phyloP scores from a whole-genome alignment of 2,329 filamentous ascomycete genomes.

The Xylaria digitata region DNA sequence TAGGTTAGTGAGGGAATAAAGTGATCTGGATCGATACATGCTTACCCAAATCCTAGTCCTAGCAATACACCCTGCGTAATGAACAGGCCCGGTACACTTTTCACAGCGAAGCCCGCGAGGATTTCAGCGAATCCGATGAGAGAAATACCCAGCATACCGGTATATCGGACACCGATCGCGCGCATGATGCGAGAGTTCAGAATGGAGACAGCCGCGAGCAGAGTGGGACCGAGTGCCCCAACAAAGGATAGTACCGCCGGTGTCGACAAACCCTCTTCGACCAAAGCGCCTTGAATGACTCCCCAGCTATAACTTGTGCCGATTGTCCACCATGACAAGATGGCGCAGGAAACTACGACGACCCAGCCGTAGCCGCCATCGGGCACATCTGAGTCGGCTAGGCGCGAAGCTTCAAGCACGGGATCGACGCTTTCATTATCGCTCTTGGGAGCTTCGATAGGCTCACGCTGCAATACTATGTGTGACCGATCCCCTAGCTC shows the following conservation, averaged over 20 bases:
- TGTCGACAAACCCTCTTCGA: constrained; percentile 35
- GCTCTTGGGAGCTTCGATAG: constrained; percentile 19
- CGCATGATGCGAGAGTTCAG: constrained; percentile 37
- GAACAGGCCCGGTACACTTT: constrained; percentile 52
- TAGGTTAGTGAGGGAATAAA: constrained; percentile 19
- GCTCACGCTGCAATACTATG: constrained; percentile 32
- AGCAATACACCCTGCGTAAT: constrained; percentile 43
- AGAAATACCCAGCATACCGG: constrained; percentile 32
- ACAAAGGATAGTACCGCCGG: constrained; percentile 37
- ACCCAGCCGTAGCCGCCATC: constrained; percentile 43
- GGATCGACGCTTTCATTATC: constrained; percentile 29
- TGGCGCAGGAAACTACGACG: constrained; percentile 35
- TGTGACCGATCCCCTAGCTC: constrained; percentile 19
- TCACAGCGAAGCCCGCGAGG: constrained; percentile 51
- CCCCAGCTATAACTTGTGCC: constrained; percentile 41
- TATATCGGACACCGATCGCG: constrained; percentile 34
- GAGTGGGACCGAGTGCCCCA: constrained; percentile 35
- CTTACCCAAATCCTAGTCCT: constrained; percentile 40
- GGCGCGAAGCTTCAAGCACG: constrained; percentile 38
- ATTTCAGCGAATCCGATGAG: constrained; percentile 37
- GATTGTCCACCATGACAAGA: constrained; percentile 39
- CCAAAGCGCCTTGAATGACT: constrained; percentile 37
- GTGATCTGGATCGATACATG: not conserved
- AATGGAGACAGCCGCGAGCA: constrained; percentile 35
- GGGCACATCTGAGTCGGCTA: constrained; percentile 39